phyloP scores from a whole-genome alignment of 495 filamentous ascomycete genomes.

The Aspergillus cavernicola region DNA sequence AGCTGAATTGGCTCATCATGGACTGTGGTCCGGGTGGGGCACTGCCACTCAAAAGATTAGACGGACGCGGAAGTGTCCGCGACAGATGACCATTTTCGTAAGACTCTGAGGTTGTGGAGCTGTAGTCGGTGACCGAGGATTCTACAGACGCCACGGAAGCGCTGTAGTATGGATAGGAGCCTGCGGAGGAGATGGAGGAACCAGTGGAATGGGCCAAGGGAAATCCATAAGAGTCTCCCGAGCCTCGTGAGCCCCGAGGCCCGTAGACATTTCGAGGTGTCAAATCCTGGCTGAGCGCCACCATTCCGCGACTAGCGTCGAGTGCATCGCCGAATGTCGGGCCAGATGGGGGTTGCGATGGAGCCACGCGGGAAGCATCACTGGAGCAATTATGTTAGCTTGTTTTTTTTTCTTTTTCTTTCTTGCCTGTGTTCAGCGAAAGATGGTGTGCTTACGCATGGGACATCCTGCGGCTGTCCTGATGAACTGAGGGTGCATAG shows the following conservation, averaged over 20 bases:
- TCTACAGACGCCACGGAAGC: constrained; percentile 75
- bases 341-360: constrained; percentile 30
- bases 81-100: constrained; percentile 70
- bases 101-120: constrained; percentile 78
- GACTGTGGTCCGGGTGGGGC: constrained; percentile 83
- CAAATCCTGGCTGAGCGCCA: constrained; percentile 83
- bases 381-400: constrained; percentile 26
- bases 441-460: constrained; percentile 88
- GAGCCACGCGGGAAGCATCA: constrained; percentile 56
- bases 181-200: constrained; percentile 87
- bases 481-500: constrained; percentile 56
- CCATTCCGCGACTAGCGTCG: constrained; percentile 85
- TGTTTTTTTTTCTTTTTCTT: background rate
- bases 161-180: constrained; percentile 71
- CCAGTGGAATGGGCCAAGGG: constrained; percentile 86
- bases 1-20: constrained; percentile 99
- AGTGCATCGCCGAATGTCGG: constrained; percentile 64
- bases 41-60: constrained; percentile 59
- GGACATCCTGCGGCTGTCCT: constrained; percentile 73
- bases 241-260: constrained; percentile 60
- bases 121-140: constrained; percentile 92
- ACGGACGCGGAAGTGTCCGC: constrained; percentile 77
- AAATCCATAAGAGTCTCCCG: constrained; percentile 90
- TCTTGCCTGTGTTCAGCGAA: background rate
- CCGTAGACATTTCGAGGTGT: constrained; percentile 88